Evolutionary conservation across 257 asterid species (phyloP), one percentile per base, ranked within the genome.

Genomic region (Capsicum chinense): DNA sequence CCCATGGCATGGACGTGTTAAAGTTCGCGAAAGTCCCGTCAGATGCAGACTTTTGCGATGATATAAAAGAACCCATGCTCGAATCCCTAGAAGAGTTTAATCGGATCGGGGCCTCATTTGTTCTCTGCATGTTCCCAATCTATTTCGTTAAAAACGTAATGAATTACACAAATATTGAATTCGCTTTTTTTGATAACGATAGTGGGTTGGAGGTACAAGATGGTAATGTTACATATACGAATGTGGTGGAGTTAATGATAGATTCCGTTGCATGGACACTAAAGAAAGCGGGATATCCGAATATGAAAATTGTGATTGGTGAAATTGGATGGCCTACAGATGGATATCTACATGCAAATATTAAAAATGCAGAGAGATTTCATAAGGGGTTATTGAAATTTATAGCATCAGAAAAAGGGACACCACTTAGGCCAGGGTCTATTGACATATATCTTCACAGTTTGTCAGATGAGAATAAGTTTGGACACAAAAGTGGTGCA

Each of bases 281-380:
- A 15, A 70, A 9, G 5, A 93, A 92, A 64, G 85, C 83, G 0
- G 93, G 92, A 13, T 64, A 79, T 13, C 70, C 87, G 1, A 13
- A 84, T 37, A 3, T 90, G 76, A 56, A 68, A 47, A 81, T 93
- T 8, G 56, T 81, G 21, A 86, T 92, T 1, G 88, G 92, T 12
- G 86, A 88, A 59, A 86, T 93, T 39, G 95, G 97, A 14, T 93
- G 95, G 94, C 95, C 97, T 7, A 93, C 97, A 0, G 94, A 90
- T 17, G 93, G 93, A 7, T 44, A 16, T 47, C 69, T 44, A 13
- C 79, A 86, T 2, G 93, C 91, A 1, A 90, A 50, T 21, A 1
- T 14, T 7, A 0, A 11, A 1, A 57, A 85, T 16, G 95, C 94
- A 0, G 86, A 88, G 83, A 82, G 88, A 6, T 93, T 91, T 52